A percentile compares a stretch with the other conserved stretches of the same genome.
These are phyloP conservation scores for Trypanosomatidae sp. DNA, from an alignment of 208 protist species.

Conservation along the genomic window DNA sequence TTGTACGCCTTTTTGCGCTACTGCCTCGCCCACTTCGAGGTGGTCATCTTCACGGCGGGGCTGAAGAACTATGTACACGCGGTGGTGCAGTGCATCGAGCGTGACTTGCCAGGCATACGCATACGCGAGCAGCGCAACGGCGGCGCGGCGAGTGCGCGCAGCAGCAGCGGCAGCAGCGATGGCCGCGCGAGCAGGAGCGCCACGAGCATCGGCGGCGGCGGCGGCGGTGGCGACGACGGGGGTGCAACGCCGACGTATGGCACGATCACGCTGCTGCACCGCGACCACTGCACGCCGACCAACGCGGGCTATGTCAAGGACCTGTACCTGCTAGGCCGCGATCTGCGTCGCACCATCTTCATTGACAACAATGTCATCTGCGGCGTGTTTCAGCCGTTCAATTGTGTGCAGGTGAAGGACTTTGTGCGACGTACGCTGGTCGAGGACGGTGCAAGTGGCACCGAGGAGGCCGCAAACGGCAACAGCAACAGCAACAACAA, in stretches of 20 bases:
- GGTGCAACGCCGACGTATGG: neutral
- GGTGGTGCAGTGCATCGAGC: conserved; percentile 19
- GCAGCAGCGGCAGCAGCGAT: too few relatives aligned
- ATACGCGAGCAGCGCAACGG: too few relatives aligned
- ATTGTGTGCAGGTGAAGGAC: conserved; percentile 26
- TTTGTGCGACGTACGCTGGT: conserved; percentile 5
- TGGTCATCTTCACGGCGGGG: conserved; percentile 48
- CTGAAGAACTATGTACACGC: conserved; percentile 17
- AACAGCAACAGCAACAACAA: neutral
- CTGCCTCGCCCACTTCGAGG: conserved; percentile 22
- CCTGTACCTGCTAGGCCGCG: conserved; percentile 36
- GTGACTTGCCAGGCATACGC: conserved; percentile 10
- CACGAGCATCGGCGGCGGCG: too few relatives aligned
- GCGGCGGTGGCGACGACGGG: too few relatives aligned
- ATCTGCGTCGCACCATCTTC: conserved; percentile 20
- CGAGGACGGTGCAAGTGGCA: neutral
- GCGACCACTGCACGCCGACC: conserved; percentile 38
- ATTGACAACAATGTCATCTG: conserved; percentile 44
- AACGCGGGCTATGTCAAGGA: conserved; percentile 53
- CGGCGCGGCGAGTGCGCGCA: too few relatives aligned
- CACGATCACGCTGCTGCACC: conserved; percentile 20
- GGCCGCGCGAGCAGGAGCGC: too few relatives aligned
- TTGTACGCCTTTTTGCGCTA: conserved; percentile 20
- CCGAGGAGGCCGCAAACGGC: neutral
- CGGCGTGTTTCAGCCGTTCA: conserved; percentile 48